Evolutionary conservation across 306 rosid species (phyloP).

Genomic region (Inga leiocalycina): DNA sequence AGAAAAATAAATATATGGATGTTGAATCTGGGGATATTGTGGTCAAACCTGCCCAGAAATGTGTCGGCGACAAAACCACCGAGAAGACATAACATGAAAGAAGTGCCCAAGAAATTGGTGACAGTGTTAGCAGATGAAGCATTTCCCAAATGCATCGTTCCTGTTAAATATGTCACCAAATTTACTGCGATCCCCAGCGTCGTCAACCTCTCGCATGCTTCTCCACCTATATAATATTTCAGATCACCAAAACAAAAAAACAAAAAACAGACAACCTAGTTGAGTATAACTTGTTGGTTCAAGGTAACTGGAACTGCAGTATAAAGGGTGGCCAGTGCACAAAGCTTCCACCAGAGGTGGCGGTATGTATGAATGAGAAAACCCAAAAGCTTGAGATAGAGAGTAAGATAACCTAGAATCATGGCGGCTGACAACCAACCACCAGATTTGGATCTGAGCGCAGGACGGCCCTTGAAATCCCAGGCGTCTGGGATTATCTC

Average conservation of each 20-base stretch:
- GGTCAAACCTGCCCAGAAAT: slow-evolving; percentile 73
- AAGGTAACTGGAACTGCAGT: neutral
- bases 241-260: neutral
- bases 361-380: neutral
- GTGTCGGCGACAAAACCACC: slow-evolving; percentile 98
- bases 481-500: slow-evolving; percentile 76
- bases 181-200: slow-evolving; percentile 85
- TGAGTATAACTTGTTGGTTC: neutral
- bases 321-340: too few relatives aligned
- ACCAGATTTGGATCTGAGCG: slow-evolving; percentile 68
- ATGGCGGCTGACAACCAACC: slow-evolving; percentile 86
- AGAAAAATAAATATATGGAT: neutral
- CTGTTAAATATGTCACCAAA: slow-evolving; percentile 81
- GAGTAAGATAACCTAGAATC: slow-evolving; percentile 61
- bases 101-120: slow-evolving; percentile 90
- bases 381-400: neutral
- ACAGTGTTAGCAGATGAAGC: slow-evolving; percentile 85
- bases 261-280: neutral
- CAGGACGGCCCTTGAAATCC: slow-evolving; percentile 76
- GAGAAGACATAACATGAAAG: slow-evolving; percentile 88
- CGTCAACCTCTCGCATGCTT: slow-evolving; percentile 79
- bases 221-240: slow-evolving; percentile 54
- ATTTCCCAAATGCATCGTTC: slow-evolving; percentile 86
- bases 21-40: slow-evolving; percentile 4
- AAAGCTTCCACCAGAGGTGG: too few relatives aligned